Conservation (phyloP, 2,329 filamentous ascomycete genomes). For the Botrytis aclada region DNA sequence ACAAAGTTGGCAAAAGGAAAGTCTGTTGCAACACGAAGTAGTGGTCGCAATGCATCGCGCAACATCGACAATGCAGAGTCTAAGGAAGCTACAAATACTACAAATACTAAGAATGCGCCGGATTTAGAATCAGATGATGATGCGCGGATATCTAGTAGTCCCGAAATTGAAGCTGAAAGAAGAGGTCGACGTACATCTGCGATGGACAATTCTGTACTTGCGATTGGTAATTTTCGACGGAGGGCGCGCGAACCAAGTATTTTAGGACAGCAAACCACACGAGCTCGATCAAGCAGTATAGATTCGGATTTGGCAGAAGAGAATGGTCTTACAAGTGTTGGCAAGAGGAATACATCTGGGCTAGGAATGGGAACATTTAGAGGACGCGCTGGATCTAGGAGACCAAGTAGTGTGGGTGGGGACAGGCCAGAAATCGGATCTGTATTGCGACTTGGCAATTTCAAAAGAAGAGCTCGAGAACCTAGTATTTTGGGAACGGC, state of each 20-base stretch:
- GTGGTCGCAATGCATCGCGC: conserved; percentile 2
- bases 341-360: conserved; percentile 31
- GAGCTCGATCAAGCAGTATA: conserved; percentile 36
- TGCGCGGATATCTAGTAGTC: conserved; percentile 31
- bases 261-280: conserved; percentile 28
- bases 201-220: conserved; percentile 42
- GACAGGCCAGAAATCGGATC: conserved; percentile 37
- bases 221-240: conserved; percentile 53
- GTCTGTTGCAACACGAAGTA: conserved; percentile 11
- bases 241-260: conserved; percentile 50
- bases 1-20: conserved; percentile 28
- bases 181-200: conserved; percentile 29
- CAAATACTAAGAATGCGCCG: conserved; percentile 1
- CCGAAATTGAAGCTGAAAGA: conserved; percentile 34
- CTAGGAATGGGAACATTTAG: conserved; percentile 37
- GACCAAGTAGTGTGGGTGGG: conserved; percentile 32
- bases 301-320: conserved; percentile 35
- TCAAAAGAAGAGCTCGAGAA: conserved; percentile 56
- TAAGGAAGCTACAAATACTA: neutral
- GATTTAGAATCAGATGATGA: conserved; percentile 7
- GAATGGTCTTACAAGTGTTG: conserved; percentile 32
- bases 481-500: conserved; percentile 56
- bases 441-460: conserved; percentile 53
- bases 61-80: neutral
- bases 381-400: conserved; percentile 22